Base-by-base conservation (phyloP, 495 filamentous ascomycete genomes). In the Neurospora pannonica region DNA sequence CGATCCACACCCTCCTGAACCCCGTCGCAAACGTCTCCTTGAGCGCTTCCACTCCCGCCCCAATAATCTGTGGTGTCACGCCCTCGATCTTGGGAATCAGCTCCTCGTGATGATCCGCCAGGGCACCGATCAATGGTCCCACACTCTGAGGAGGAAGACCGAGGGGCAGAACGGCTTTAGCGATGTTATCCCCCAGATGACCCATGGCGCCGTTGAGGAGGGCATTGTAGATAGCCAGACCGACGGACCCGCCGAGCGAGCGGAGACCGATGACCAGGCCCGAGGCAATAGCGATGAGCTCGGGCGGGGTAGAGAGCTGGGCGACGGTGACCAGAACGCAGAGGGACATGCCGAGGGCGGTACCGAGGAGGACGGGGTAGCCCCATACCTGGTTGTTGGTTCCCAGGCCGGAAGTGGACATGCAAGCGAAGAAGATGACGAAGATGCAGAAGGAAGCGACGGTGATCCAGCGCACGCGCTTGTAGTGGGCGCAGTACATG, bases 191-290 rank as follows among this genome's bases (percentile, higher is more conserved):
- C 17, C 75, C 76, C 15, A 82, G 34, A 6, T 78, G 36, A 21
- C 37, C 46, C 73, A 79, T 74, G 3, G 70, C 72, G 31, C 70
- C 60, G 38, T 28, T 74, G 69, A 81, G 75, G 10, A 79, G 72
- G 4, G 79, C 78, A 21, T 79, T 79, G 77, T 80, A 78, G 21
- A 83, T 81, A 37, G 81, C 82, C 38, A 83, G 13, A 4, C 82
- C 81, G 60, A 83, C 74, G 19, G 77, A 75, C 8, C 78, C 81
- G 4, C 82, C 82, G 34, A 82, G 71, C 15, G 78, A 81, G 17
- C 82, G 71, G 8, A 82, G 60, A n/a, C 76, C 75, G 67, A 82
- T 82, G 38, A 82, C 74, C 28, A 82, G 73, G 17, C 82, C 82
- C 17, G 75, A 78, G 0, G 79, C 74, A 34, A 78, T 77, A 11